Evolutionary conservation across 345 rosid species (phyloP), one percentile per base, ranked within the genome.

Genomic region (Gossypium rotundifolium): DNA sequence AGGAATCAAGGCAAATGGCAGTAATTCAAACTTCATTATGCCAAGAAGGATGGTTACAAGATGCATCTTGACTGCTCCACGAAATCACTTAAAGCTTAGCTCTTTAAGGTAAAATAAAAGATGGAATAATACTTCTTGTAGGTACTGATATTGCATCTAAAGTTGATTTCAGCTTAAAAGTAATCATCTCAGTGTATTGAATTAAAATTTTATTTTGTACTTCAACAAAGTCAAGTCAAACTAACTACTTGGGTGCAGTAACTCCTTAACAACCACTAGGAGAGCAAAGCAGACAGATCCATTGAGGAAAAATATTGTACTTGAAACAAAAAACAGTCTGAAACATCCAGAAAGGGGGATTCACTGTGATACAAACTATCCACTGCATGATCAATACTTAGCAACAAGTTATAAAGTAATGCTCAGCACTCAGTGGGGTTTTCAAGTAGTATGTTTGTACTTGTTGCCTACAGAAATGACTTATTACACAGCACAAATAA

Each of bases 11-110:
- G 40, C 23, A 63, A 9, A 63, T 18, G 53, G 11, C 29, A 11
- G 69, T n/a, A 64, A 64, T n/a, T 40, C 51, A 9, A 44, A 65
- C 70, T 9, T 40, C 69, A 40, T 64, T 64, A 64, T 64, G 51
- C 7, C 6, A 16, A 64, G 51, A 64, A 64, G 62, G 27, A 18
- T 55, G 23, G 48, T 9, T 16, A 62, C 17, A 59, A 59, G 17
- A 59, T 23, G 33, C 16, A 59, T 25, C 49, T 64, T 64, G 49
- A 38, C 48, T 25, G 18, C 48, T 38, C 23, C 2, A 2, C 7
- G 4, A 17, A 64, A 18, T 4, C 23, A 13, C 68, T 23, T 64
- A 17, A 42, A 63, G 13, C 46, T 38, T 38, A 63, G 45, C n/a
- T 38, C 9, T 5, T 33, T 33, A 33, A 33, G 40, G 40, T 33